Base-by-base conservation (phyloP, 257 asterid genomes). In the Ajuga chamaepitys region DNA sequence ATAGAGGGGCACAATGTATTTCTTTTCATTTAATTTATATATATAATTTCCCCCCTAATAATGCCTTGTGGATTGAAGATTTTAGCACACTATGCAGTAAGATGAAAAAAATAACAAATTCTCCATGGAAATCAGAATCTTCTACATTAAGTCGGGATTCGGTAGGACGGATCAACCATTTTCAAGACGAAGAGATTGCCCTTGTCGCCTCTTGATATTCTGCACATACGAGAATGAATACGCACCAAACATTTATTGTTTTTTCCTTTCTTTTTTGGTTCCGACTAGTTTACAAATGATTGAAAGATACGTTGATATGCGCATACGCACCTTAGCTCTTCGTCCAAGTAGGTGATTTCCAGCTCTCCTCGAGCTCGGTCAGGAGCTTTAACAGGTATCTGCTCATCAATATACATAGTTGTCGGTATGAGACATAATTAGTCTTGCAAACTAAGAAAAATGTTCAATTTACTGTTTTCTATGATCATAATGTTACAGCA, bases 121-220 rank as follows among this genome's bases (percentile, higher is more conserved):
- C 4, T 45, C 9, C 7, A 22, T 25, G 42, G 56, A 64, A 20
- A 25, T 16, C 34, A 32, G 22, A 37, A 34, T 34, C 3, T 7
- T 16, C 14, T 26, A 17, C 4, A 57, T 76, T 73, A 71, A 34
- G 74, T 30, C 4, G 97, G 97, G 41, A 89, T 78, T 60, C 80
- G 55, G 41, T 88, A 88, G 22, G 91, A 76, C 20, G 97, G 95
- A 34, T 91, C 95, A 38, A 88, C 71, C 94, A 91, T 86, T 83
- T 82, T 81, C 80, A 88, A 70, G 78, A 91, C 59, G 87, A 91
- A 91, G 70, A 91, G 79, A 64, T 84, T 91, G 35, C 96, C 96
- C 73, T 80, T 77, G 79, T 88, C 95, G 25, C 97, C 96, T 78
- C 97, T 88, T 61, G 96, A 91, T 65, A 86, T 73, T 77, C 97